Evolutionary conservation across 177 flowering plant species (phyloP).

Genomic region (Telopea speciosissima): DNA sequence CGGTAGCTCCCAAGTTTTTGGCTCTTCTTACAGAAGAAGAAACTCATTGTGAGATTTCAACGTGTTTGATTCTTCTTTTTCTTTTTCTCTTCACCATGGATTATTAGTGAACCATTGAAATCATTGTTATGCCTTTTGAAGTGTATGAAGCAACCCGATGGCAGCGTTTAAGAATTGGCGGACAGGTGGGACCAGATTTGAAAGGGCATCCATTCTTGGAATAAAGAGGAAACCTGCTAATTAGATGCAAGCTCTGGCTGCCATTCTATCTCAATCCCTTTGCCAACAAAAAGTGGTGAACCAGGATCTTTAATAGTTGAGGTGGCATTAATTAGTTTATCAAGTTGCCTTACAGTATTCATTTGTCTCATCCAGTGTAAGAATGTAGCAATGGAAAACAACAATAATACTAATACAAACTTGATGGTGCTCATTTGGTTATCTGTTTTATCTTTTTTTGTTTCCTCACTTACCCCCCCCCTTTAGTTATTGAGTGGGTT

Average conservation of each 20-base stretch:
- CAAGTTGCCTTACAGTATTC: no score
- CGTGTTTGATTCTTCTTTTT: not conserved
- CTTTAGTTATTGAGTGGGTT: no score
- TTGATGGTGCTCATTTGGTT: no score
- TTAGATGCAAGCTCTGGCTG: conserved; percentile 21
- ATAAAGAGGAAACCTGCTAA: conserved; percentile 67
- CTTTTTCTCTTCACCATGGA: not conserved
- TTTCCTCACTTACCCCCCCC: no score
- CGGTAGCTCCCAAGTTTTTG: conserved; percentile 48
- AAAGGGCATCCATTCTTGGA: conserved; percentile 76
- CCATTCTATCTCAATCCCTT: not conserved
- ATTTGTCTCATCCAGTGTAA: no score
- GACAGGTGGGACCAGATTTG: conserved; percentile 77
- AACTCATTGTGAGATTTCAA: conserved; percentile 46
- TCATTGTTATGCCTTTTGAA: conserved; percentile 18
- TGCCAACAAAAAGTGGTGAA: not conserved
- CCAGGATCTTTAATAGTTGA: no score
- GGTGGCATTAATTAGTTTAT: no score
- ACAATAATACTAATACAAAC: no score
- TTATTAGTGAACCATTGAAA: not conserved
- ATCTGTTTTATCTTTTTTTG: no score
- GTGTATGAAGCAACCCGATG: conserved; percentile 89
- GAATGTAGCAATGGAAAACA: no score
- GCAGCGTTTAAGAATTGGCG: conserved; percentile 85
- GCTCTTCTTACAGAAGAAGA: conserved; percentile 71